These are phyloP conservation scores for Cladosporium colombiae DNA, from an alignment of 2,329 filamentous ascomycete genomes.

Conservation along the genomic window DNA sequence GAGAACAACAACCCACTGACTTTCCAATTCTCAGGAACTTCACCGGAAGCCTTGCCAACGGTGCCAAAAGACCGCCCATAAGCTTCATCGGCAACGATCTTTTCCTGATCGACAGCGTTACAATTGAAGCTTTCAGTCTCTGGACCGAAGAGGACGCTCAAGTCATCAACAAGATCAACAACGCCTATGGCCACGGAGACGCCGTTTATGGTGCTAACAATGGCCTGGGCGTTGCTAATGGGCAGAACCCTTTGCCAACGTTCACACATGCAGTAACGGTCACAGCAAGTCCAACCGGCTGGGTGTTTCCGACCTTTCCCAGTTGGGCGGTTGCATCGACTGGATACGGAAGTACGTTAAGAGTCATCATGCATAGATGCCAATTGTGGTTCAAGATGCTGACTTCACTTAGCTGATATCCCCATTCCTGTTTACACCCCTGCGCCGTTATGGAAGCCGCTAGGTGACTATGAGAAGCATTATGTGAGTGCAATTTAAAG, in stretches of 20 bases:
- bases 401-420: background rate
- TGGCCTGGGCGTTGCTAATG: background rate
- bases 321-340: background rate
- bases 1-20: background rate
- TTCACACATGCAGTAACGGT: background rate
- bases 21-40: background rate
- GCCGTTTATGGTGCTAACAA: background rate
- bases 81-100: constrained; percentile 2
- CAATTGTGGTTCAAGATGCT: background rate
- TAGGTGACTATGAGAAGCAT: background rate
- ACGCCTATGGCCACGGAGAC: background rate
- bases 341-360: background rate
- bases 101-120: background rate
- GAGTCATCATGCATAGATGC: background rate
- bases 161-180: constrained; percentile 1
- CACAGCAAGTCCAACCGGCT: background rate
- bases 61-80: background rate
- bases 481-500: background rate
- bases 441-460: background rate
- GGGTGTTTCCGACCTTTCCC: background rate
- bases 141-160: background rate
- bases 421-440: background rate
- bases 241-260: background rate
- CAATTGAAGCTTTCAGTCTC: background rate
- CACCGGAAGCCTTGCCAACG: background rate